Evolutionary conservation across 805 yeast species (phyloP), one percentile per base, ranked within the genome.

Genomic region (Danielozyma ontarioensis): DNA sequence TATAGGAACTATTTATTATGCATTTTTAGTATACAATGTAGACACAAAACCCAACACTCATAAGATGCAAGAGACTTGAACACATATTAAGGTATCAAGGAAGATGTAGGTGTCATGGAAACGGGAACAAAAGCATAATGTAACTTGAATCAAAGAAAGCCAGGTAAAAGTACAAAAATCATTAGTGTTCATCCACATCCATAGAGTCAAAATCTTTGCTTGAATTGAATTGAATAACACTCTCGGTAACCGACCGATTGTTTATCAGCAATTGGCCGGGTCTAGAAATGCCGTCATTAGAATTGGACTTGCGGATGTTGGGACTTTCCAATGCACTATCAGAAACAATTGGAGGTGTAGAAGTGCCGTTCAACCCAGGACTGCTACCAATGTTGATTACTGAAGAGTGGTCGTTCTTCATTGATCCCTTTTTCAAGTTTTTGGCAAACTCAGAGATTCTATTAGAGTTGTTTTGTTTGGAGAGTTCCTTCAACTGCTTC

Each of bases 401-500:
- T 11, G 34, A 31, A 17, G 29, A 22, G 4, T 48, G 55, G 13
- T 39, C 32, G 34, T 40, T 47, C 30, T 59, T 62, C 22, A 55
- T 55, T 3, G 60, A 48, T 1, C 58, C 55, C 25, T 61, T 57
- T 45, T 64, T 67, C 48, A 68, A 57, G 36, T 63, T 62, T 41
- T 61, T 64, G 4, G 76, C 74, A 42, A 72, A 69, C 32, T 64
- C 65, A 1, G 74, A 59, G 1, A 69, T 57, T 19, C 71, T 48
- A 40, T 70, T 65, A 37, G 59, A 58, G 44, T 65, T 71, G 38
- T 68, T 70, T 31, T 65, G 71, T 35, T 70, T 51, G 5, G 78
- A 64, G 29, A 75, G 54, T 46, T 78, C 82, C 50, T 76, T 78
- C 47, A 78, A 54, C 47, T 76, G 82, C 43, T 70, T 73, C 50